A percentile compares a stretch with the other conserved stretches of the same genome.
phyloP scores from a whole-genome alignment of 257 asterid genomes.

The Solanum chmielewskii region DNA sequence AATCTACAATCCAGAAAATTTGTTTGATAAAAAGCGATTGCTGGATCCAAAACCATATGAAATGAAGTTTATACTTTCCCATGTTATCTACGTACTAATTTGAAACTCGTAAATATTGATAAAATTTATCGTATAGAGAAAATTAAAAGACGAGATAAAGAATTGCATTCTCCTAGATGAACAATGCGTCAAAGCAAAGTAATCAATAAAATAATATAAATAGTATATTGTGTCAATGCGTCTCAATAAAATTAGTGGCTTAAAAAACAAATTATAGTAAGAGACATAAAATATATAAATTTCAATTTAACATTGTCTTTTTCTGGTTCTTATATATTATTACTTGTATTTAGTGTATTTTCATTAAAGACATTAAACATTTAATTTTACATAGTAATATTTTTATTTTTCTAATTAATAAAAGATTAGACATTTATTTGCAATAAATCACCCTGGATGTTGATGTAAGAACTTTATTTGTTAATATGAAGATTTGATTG shows the following conservation, averaged over 20 bases:
- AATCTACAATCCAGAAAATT: not conserved
- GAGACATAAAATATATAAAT: not conserved
- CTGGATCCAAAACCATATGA: not conserved
- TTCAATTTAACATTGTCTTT: no score
- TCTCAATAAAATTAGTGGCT: not conserved
- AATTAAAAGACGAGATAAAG: no score
- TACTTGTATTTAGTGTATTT: no score
- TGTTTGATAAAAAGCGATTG: not conserved
- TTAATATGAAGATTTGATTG: not conserved
- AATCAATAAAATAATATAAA: not conserved
- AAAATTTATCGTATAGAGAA: no score
- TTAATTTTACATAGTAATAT: not conserved
- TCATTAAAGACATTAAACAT: no score
- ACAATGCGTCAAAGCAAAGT: no score
- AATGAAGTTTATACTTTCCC: not conserved
- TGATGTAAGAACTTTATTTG: not conserved
- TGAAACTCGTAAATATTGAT: not conserved
- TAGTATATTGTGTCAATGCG: not conserved
- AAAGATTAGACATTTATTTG: no score
- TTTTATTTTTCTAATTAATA: no score
- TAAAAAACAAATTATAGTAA: no score
- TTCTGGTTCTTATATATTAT: not conserved
- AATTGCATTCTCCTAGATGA: no score
- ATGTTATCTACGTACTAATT: no score
- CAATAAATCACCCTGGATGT: no score